These are phyloP conservation scores for Citrullus colocynthis DNA, from an alignment of 306 rosid genomes.

Conservation along the genomic window DNA sequence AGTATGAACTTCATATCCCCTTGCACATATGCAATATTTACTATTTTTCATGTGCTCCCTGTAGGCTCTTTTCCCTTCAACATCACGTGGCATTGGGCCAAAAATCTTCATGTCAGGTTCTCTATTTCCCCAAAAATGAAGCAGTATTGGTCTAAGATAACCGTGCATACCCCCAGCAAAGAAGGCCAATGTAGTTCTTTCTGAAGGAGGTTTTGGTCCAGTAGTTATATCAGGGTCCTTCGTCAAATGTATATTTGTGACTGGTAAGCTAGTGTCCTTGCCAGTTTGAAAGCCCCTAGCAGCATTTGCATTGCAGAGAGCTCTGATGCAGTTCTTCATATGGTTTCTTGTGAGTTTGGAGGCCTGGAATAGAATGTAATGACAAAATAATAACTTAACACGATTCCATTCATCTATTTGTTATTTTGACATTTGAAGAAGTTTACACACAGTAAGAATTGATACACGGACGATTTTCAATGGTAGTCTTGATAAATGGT, in stretches of 20 bases:
- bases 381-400: background rate
- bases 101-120: conserved; percentile 63
- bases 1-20: conserved; percentile 71
- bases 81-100: conserved; percentile 64
- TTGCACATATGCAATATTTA: conserved; percentile 77
- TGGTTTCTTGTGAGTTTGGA: conserved; percentile 34
- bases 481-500: no score
- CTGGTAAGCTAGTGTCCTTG: conserved; percentile 71
- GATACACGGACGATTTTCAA: no score
- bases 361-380: conserved; percentile 43
- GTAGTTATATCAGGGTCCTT: conserved; percentile 35
- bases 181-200: conserved; percentile 54
- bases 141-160: conserved; percentile 58
- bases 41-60: conserved; percentile 69
- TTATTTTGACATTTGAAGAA: no score
- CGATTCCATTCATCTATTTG: no score
- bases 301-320: conserved; percentile 72
- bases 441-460: no score
- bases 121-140: conserved; percentile 58
- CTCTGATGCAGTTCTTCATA: conserved; percentile 55
- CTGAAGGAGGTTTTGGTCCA: conserved; percentile 51
- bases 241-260: conserved; percentile 44
- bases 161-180: conserved; percentile 75
- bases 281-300: conserved; percentile 61
- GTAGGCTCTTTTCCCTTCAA: conserved; percentile 50